Percentiles rank a stretch among this genome's conserved stretches.
Evolutionary conservation across 768 basidiomycete genomes (phyloP).

Genomic region (Sistotremastrum niveocremeum): DNA sequence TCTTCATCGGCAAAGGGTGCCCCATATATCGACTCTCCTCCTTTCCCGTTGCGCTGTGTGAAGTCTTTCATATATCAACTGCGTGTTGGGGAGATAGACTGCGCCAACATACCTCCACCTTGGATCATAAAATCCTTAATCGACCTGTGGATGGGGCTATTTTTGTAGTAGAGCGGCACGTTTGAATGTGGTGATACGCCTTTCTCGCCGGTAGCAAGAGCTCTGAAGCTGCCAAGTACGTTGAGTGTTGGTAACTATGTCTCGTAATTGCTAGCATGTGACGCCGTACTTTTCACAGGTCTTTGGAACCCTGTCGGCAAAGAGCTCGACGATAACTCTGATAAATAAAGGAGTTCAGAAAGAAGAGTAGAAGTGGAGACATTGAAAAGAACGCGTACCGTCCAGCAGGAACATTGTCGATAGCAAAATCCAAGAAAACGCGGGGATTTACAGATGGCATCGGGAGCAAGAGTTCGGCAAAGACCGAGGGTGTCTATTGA

Average conservation of each 20-base stretch:
- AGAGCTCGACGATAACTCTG: slow-evolving; percentile 68
- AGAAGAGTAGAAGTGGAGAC: background rate
- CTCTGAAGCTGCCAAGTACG: slow-evolving; percentile 49
- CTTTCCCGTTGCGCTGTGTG: slow-evolving; percentile 64
- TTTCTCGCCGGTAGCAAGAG: slow-evolving; percentile 76
- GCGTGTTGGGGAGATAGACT: background rate
- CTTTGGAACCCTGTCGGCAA: slow-evolving; percentile 56
- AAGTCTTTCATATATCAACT: slow-evolving; percentile 37
- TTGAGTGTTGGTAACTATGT: slow-evolving; percentile 1
- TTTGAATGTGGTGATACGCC: slow-evolving; percentile 51
- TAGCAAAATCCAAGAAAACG: slow-evolving; percentile 54
- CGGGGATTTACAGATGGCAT: slow-evolving; percentile 38
- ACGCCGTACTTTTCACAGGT: slow-evolving; percentile 62
- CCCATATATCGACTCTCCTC: slow-evolving; percentile 76
- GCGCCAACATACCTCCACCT: slow-evolving; percentile 44
- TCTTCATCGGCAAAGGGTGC: slow-evolving; percentile 69
- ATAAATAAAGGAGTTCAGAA: slow-evolving; percentile 2
- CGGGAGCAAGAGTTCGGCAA: background rate
- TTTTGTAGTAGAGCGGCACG: slow-evolving; percentile 74
- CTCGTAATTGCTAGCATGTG: background rate
- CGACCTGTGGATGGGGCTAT: slow-evolving; percentile 61
- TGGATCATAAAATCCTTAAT: slow-evolving; percentile 74
- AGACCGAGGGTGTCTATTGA: too few species aligned
- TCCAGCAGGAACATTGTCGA: slow-evolving; percentile 37
- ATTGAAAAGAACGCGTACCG: slow-evolving; percentile 25